Evolutionary conservation across 2,329 filamentous ascomycete species (phyloP).

Genomic region (Monosporascus sp.): DNA sequence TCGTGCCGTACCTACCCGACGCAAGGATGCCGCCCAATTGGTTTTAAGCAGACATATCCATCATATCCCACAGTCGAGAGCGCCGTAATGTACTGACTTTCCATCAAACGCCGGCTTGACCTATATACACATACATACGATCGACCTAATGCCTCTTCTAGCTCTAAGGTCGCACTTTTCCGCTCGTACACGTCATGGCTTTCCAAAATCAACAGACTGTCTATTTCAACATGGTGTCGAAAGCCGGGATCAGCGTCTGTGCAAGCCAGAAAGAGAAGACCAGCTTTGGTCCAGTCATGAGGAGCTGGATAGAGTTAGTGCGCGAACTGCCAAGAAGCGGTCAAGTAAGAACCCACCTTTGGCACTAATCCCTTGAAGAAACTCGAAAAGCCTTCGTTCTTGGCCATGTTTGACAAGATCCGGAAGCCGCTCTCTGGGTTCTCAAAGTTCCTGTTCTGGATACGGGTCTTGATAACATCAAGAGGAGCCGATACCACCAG

Average conservation of each 20-base stretch:
- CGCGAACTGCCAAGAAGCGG: slow-evolving; percentile 1
- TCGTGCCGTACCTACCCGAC: neutral
- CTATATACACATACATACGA: neutral
- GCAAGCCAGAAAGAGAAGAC: slow-evolving; percentile 99
- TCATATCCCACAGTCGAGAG: neutral
- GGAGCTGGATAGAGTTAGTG: slow-evolving; percentile 48
- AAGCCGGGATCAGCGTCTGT: slow-evolving; percentile 93
- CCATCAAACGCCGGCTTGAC: neutral
- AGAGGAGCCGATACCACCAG: slow-evolving; percentile 92
- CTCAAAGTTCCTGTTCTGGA: slow-evolving; percentile 98
- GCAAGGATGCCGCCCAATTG: neutral
- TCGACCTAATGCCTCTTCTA: neutral
- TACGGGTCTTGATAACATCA: slow-evolving; percentile 96
- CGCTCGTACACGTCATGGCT: neutral
- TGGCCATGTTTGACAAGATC: slow-evolving; percentile 89
- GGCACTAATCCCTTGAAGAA: slow-evolving; percentile 98
- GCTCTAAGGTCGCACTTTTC: neutral
- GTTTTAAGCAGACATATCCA: neutral
- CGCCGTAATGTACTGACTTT: neutral
- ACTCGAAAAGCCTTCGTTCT: slow-evolving; percentile 75
- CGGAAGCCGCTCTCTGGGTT: slow-evolving; percentile 92
- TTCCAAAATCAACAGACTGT: neutral
- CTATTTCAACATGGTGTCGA: slow-evolving; percentile 50
- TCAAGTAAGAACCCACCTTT: slow-evolving; percentile 53
- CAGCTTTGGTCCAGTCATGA: slow-evolving; percentile 98